These are phyloP conservation scores for Galerina marginata DNA, from an alignment of 768 basidiomycete species.

Conservation along the genomic window DNA sequence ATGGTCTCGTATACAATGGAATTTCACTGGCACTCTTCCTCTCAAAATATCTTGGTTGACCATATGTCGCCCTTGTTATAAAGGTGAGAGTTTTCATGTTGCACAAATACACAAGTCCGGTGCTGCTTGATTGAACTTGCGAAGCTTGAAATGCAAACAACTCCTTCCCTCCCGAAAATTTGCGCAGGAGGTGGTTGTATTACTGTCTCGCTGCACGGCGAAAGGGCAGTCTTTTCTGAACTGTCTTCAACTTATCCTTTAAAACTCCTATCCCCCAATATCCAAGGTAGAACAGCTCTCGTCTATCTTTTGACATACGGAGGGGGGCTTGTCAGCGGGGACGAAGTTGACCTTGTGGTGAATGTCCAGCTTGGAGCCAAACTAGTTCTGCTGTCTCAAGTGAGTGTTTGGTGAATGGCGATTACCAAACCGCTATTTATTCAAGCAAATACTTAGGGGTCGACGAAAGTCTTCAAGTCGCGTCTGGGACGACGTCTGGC, in stretches of 20 bases:
- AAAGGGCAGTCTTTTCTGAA: constrained; percentile 68
- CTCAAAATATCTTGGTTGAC: constrained; percentile 1
- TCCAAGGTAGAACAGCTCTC: constrained; percentile 59
- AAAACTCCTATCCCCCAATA: constrained; percentile 81
- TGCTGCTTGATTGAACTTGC: too few relatives aligned
- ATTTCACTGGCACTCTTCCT: not conserved
- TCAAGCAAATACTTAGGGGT: constrained; percentile 60
- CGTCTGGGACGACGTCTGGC: constrained; percentile 67
- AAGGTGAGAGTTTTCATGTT: not conserved
- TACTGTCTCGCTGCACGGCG: constrained; percentile 54
- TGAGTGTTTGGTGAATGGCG: constrained; percentile 35
- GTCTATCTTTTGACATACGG: constrained; percentile 89
- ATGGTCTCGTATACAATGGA: constrained; percentile 14
- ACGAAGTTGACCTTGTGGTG: constrained; percentile 68
- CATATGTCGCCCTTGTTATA: not conserved
- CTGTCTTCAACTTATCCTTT: constrained; percentile 85
- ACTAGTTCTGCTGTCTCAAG: constrained; percentile 87
- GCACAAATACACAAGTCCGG: not conserved
- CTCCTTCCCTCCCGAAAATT: constrained; percentile 26
- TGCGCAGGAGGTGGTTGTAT: constrained; percentile 64
- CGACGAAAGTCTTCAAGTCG: constrained; percentile 93
- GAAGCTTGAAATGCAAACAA: not conserved
- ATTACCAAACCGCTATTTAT: not conserved
- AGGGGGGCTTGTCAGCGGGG: constrained; percentile 90
- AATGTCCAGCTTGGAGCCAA: constrained; percentile 59